Base-by-base conservation (phyloP, 2,329 filamentous ascomycete species). In the Pseudopithomyces maydicus region DNA sequence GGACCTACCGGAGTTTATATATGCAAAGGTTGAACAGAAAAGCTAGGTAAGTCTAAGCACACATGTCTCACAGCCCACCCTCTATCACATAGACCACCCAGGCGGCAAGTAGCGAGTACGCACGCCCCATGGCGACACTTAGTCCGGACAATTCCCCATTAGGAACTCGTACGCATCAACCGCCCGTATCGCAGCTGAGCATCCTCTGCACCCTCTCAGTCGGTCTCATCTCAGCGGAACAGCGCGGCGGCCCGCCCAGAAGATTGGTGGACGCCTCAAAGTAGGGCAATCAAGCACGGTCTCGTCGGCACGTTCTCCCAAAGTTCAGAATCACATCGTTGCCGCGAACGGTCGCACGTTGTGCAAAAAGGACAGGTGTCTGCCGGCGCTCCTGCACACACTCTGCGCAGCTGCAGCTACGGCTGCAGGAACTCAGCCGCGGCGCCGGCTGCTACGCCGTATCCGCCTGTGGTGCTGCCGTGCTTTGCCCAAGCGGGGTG, bases 361-460 rank as follows among this genome's bases (percentile, higher is more conserved):
- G 33, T 36, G 45, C 32, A 23, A 48, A 50, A 42, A 51, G 48
- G 48, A 23, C 48, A 51, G 38, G 48, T 51, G 48, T 51, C 48
- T 36, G 33, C 10, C 48, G 17, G n/a, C 8, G 23, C 22, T n/a
- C n/a, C 48, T 51, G 48, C 48, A 50, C 22, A 11, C 8, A n/a
- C 33, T 35, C 29, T 47, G 29, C 20, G 29, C 20, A 35, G 22
- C 36, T 29, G 46, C 20, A 29, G 22, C 36, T 29, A 35, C 20
- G 17, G 35, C 47, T 42, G 48, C 36, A 51, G 48, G 48, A 33
- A 42, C 48, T 51, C 48, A 51, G 38, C 48, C 48, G 48, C 38
- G 48, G 48, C 14, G 36, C 15, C 45, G 45, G 33, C n/a, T 32
- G 47, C 20, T 29, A 33, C 36, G 48, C 48, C 38, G 48, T 29